phyloP scores from a whole-genome alignment of 805 yeast genomes.

The Monosporozyma aquatica region DNA sequence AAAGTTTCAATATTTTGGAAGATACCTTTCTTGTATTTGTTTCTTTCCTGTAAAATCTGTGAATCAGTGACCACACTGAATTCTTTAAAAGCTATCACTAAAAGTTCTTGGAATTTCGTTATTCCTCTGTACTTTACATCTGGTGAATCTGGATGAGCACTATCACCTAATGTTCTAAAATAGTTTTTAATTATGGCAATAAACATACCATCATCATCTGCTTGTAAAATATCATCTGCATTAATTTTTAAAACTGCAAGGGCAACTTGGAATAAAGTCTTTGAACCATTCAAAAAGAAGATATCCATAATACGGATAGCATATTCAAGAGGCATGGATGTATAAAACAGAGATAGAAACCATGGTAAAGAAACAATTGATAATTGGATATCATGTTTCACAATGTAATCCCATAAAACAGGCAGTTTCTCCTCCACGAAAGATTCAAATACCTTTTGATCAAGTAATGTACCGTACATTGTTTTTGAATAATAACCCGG shows the following conservation, averaged over 20 bases:
- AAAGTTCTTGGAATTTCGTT: slow-evolving; percentile 79
- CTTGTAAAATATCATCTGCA: slow-evolving; percentile 69
- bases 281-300: slow-evolving; percentile 82
- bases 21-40: slow-evolving; percentile 64
- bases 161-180: slow-evolving; percentile 65
- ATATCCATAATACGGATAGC: slow-evolving; percentile 89
- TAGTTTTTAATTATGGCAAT: slow-evolving; percentile 77
- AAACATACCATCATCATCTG: slow-evolving; percentile 88
- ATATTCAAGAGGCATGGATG: slow-evolving; percentile 88
- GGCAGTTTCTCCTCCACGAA: slow-evolving; percentile 89
- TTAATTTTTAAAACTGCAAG: slow-evolving; percentile 82
- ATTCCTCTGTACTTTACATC: slow-evolving; percentile 56
- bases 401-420: slow-evolving; percentile 72
- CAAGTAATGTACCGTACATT: slow-evolving; percentile 93
- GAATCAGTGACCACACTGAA: slow-evolving; percentile 74
- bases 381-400: slow-evolving; percentile 73
- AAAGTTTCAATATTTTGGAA: slow-evolving; percentile 80
- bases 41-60: slow-evolving; percentile 57
- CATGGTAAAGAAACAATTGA: slow-evolving; percentile 93
- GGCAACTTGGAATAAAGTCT: slow-evolving; percentile 84
- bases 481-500: slow-evolving; percentile 96
- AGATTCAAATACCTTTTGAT: slow-evolving; percentile 87
- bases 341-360: slow-evolving; percentile 84
- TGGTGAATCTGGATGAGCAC: slow-evolving; percentile 65
- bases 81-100: slow-evolving; percentile 89